A percentile compares a stretch with the other conserved stretches of the same genome.
phyloP scores from a whole-genome alignment of 2,329 filamentous ascomycete species.

The Paraphoma chrysanthemicola region DNA sequence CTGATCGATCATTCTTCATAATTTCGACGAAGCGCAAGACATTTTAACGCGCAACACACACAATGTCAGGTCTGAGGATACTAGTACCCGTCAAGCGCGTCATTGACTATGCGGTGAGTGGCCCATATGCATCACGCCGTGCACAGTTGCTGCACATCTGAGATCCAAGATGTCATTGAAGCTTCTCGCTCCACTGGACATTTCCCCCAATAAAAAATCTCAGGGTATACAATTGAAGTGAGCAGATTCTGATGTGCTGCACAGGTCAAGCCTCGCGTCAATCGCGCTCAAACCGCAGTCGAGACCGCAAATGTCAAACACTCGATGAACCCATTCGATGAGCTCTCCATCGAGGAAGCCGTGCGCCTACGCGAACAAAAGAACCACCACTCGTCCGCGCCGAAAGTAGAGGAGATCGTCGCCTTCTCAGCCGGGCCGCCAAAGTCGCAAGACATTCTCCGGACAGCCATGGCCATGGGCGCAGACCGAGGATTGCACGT shows the following conservation, averaged over 20 bases:
- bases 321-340: slow-evolving; percentile 99
- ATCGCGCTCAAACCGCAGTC: slow-evolving; percentile 80
- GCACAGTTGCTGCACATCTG: background rate
- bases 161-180: background rate
- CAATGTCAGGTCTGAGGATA: slow-evolving; percentile 59
- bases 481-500: slow-evolving; percentile 92
- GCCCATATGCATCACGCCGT: background rate
- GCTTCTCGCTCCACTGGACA: background rate
- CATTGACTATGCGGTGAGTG: slow-evolving; percentile 63
- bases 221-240: background rate
- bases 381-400: slow-evolving; percentile 50
- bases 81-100: slow-evolving; percentile 65
- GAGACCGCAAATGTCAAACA: slow-evolving; percentile 95
- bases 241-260: slow-evolving; percentile 8
- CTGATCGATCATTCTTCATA: slow-evolving; percentile 13
- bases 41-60: slow-evolving; percentile 12
- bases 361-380: slow-evolving; percentile 88
- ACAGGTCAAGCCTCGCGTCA: slow-evolving; percentile 75
- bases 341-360: slow-evolving; percentile 95
- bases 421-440: slow-evolving; percentile 85
- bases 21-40: background rate
- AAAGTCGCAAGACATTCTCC: slow-evolving; percentile 86
- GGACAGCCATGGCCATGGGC: slow-evolving; percentile 98
- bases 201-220: background rate
- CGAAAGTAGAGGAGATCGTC: slow-evolving; percentile 82